Conservation (phyloP, 164 flowering plant genomes). For the Annona cherimola region DNA sequence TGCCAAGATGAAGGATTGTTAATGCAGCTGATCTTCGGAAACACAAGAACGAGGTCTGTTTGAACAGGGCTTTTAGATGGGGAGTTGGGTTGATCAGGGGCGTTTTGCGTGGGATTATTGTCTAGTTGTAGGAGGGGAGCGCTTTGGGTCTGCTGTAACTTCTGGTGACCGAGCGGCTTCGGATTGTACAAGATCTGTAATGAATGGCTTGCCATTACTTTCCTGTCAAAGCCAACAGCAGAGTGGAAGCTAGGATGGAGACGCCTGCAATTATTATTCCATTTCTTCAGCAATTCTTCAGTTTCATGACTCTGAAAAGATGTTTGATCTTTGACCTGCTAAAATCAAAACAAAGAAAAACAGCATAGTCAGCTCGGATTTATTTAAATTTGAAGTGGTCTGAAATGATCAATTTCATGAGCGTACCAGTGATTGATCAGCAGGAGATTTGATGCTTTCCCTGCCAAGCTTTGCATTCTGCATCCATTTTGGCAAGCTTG, state of each 20-base stretch:
- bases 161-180: slow-evolving; percentile 35
- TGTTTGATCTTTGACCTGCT: slow-evolving; percentile 53
- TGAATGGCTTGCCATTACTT: slow-evolving; percentile 25
- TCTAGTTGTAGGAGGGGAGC: slow-evolving; percentile 38
- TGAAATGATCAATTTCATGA: neutral
- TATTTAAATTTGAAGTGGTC: neutral
- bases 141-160: slow-evolving; percentile 31
- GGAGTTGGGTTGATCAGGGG: slow-evolving; percentile 18
- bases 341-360: neutral
- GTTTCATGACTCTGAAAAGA: slow-evolving; percentile 43
- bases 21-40: slow-evolving; percentile 41
- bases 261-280: slow-evolving; percentile 61
- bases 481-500: slow-evolving; percentile 75
- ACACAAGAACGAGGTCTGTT: slow-evolving; percentile 80
- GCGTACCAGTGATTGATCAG: slow-evolving; percentile 42
- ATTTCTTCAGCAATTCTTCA: slow-evolving; percentile 67
- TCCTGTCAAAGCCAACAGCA: slow-evolving; percentile 27
- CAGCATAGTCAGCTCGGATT: neutral
- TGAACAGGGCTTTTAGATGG: slow-evolving; percentile 65
- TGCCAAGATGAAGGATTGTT: slow-evolving; percentile 38
- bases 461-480: slow-evolving; percentile 49
- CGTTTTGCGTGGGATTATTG: slow-evolving; percentile 14
- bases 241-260: slow-evolving; percentile 61
- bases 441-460: slow-evolving; percentile 14
- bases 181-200: slow-evolving; percentile 37